Base-by-base conservation (phyloP, 2,329 filamentous ascomycete species). In the Colletotrichum sp. region DNA sequence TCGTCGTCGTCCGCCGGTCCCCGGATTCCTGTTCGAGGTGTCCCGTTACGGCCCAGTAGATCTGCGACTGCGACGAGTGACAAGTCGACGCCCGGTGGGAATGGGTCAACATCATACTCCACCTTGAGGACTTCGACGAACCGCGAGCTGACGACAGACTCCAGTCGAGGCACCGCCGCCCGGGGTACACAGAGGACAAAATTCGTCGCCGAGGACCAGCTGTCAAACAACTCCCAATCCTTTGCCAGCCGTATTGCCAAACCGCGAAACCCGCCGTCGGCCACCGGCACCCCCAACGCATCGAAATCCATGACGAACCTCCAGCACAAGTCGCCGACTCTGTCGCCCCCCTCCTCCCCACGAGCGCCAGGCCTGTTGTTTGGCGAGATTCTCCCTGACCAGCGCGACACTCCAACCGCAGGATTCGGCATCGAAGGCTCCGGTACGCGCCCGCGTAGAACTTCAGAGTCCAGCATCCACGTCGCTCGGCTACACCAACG, bases 401-500 rank as follows among this genome's bases (percentile, higher is more conserved):
- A 91, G 79, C 88, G 87, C 79, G 88, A 90, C 78, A 81, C 88
- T 30, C 84, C 87, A 24, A 86, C 89, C 65, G 86, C 88, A 68
- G 92, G 91, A 7, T 92, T 92, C 85, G 93, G 93, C 68, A 94
- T 94, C 78, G 87, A 90, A 76, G 81, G 79, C 66, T 77, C 75
- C n/a, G 83, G 84, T 39, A 80, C 86, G 66, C 86, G 89, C 67
- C 87, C 88, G 76, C 88, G 93, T 78, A 90, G 93, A 83, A 93
- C 93, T 26, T 95, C 94, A 59, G 95, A 96, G 81, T 93, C 94
- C n/a, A 92, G 89, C 81, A 84, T 94, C 78, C 88, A 90, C 77
- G 89, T 89, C 79, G 85, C 89, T 75, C 86, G 84, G 77, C 81
- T 82, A 63, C 89, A 90, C 78, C 88, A 89, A 71, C 87, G 90